Evolutionary conservation across 257 asterid species (phyloP).

Genomic region (Solanum peruvianum): DNA sequence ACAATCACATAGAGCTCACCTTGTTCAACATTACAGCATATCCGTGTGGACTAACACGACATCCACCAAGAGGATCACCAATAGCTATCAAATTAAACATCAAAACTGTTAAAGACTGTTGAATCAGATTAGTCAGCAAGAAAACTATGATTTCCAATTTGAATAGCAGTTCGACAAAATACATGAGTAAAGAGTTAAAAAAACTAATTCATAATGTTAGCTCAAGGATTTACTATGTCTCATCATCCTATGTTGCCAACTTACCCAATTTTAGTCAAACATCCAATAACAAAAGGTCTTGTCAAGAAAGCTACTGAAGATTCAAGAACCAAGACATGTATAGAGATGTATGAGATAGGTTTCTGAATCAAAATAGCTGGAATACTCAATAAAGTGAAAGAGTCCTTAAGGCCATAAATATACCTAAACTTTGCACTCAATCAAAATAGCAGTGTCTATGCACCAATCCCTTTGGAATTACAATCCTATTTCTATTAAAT

Average conservation of each 20-base stretch:
- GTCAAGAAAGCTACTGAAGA: neutral
- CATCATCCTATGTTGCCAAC: neutral
- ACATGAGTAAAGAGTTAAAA: neutral
- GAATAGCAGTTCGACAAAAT: neutral
- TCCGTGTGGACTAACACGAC: constrained; percentile 77
- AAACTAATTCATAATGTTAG: neutral
- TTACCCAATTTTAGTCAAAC: neutral
- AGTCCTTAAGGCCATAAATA: neutral
- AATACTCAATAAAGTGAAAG: neutral
- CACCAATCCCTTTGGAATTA: neutral
- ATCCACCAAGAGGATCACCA: constrained; percentile 91
- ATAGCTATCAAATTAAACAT: constrained; percentile 42
- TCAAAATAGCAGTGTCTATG: neutral
- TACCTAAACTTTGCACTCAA: neutral
- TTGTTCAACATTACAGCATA: constrained; percentile 75
- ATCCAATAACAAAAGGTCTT: neutral
- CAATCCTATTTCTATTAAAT: neutral
- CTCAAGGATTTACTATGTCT: neutral
- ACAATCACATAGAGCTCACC: constrained; percentile 29
- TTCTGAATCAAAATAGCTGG: neutral
- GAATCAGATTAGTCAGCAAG: neutral
- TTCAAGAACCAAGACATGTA: neutral
- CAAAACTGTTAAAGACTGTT: neutral
- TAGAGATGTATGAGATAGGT: neutral
- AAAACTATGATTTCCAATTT: neutral